Base-by-base conservation (phyloP, 2,329 filamentous ascomycete species). In the Metarhizium album region DNA sequence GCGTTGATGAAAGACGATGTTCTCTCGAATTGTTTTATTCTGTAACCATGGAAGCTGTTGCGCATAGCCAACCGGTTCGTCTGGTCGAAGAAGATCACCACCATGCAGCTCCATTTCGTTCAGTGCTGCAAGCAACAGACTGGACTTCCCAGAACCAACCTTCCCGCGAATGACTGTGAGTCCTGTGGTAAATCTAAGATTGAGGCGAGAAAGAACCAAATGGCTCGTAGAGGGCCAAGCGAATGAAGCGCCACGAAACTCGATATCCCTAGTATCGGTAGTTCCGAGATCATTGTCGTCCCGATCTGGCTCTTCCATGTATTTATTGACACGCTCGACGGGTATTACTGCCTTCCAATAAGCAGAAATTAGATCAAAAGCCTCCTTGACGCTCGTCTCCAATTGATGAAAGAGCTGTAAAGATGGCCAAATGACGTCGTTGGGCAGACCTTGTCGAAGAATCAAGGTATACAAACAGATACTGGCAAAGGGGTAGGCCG, bases 391-490 rank as follows among this genome's bases (percentile, higher is more conserved):
- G 53, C 82, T 87, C 1, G 70, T 73, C 58, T 91, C 86, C 11
- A 95, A 71, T 71, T 91, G 80, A 1, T 73, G 72, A 59, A 95
- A 95, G 0, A 95, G 73, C 54, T 90, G 84, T 2, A 95, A 72
- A 0, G 90, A 89, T 0, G 90, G 90, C 64, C 95, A 95, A 9
- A 90, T 90, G 24, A 95, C 75, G 54, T 95, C 86, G 35, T 95
- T 82, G 0, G 82, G 82, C 8, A 95, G 68, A 0, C 82, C 77
- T 46, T 79, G 74, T 0, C 80, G 79, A 4, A 85, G 81, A 38
- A 90, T 64, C 11, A 84, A 74, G 0, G 89, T 93, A 64, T 89
- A 95, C 0, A 87, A 83, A 57, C 83, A 88, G 58, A 95, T 90
- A 1, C 86, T 87, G 2, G 85, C 81, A 0, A 93, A 83, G 0